A percentile compares a stretch with the other conserved stretches of the same genome.
Conservation (phyloP, 768 basidiomycete species). For the Mrakia frigida region DNA sequence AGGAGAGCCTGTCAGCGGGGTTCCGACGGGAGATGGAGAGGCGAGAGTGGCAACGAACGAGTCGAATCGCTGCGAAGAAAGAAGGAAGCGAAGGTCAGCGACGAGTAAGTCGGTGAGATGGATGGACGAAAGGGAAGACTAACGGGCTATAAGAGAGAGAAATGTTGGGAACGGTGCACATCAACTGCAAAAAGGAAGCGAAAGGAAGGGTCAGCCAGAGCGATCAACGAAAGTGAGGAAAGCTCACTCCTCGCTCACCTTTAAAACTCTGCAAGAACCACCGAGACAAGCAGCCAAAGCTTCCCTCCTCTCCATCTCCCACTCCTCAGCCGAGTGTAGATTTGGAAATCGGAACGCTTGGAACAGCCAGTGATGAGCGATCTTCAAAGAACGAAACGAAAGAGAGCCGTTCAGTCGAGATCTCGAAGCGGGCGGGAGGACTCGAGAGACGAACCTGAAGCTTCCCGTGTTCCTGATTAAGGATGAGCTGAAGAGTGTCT, state of each 20-base stretch:
- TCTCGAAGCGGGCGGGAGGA: background rate
- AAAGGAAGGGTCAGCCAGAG: background rate
- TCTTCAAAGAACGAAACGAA: background rate
- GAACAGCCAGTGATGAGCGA: conserved; percentile 30
- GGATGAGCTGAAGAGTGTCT: background rate
- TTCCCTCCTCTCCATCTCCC: conserved; percentile 22
- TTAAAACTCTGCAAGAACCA: conserved; percentile 7
- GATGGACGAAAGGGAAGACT: background rate
- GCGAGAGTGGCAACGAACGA: background rate
- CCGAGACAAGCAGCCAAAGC: conserved; percentile 20
- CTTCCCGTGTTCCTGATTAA: conserved; percentile 7
- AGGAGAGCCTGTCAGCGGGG: background rate
- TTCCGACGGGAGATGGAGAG: background rate
- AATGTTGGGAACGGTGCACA: conserved; percentile 3
- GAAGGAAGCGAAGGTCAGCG: background rate
- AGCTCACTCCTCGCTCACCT: background rate
- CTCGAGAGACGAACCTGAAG: background rate
- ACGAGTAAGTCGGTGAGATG: no score
- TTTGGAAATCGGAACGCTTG: conserved; percentile 22
- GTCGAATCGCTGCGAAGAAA: conserved; percentile 13
- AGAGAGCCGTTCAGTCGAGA: background rate
- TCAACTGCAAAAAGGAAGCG: background rate
- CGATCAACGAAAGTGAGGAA: no score
- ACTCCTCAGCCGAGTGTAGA: conserved; percentile 6
- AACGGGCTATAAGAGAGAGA: background rate